Evolutionary conservation across 2,329 filamentous ascomycete species (phyloP).

Genomic region (Neonectria punicea): DNA sequence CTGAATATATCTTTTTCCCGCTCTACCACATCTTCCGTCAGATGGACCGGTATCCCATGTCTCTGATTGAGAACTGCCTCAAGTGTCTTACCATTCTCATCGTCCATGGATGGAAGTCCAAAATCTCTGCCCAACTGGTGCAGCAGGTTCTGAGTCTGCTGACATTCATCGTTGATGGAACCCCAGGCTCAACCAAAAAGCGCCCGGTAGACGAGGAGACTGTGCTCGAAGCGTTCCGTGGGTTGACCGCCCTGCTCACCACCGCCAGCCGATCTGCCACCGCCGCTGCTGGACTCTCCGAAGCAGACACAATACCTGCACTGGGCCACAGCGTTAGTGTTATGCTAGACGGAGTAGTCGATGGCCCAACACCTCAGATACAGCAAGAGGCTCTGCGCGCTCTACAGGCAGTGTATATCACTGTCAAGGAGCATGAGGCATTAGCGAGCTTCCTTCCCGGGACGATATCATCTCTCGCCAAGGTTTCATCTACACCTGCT

Average conservation of each 20-base stretch:
- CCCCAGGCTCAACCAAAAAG: conserved; percentile 63
- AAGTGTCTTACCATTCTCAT: conserved; percentile 81
- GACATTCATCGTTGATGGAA: conserved; percentile 81
- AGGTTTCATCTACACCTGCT: conserved; percentile 75
- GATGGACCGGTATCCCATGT: conserved; percentile 76
- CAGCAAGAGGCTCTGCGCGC: conserved; percentile 76
- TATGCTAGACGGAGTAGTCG: conserved; percentile 77
- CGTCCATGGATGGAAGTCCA: conserved; percentile 79
- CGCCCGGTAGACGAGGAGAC: conserved; percentile 76
- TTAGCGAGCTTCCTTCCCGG: conserved; percentile 89
- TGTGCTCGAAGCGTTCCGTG: conserved; percentile 74
- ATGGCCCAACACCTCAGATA: conserved; percentile 72
- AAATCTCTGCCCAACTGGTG: conserved; percentile 76
- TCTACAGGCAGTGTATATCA: conserved; percentile 69
- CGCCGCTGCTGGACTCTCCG: conserved; percentile 61
- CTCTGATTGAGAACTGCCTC: conserved; percentile 79
- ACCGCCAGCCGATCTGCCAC: conserved; percentile 63
- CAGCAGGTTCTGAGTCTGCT: conserved; percentile 89
- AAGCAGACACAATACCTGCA: conserved; percentile 74
- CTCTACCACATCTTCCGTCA: conserved; percentile 86
- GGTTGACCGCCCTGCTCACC: conserved; percentile 73
- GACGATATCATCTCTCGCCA: conserved; percentile 83
- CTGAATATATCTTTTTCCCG: conserved; percentile 96
- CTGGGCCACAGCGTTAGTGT: conserved; percentile 86
- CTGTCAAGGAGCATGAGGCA: conserved; percentile 77